These are phyloP conservation scores for Pythium plurisporium DNA, from an alignment of 352 stramenopile species.

Conservation along the genomic window DNA sequence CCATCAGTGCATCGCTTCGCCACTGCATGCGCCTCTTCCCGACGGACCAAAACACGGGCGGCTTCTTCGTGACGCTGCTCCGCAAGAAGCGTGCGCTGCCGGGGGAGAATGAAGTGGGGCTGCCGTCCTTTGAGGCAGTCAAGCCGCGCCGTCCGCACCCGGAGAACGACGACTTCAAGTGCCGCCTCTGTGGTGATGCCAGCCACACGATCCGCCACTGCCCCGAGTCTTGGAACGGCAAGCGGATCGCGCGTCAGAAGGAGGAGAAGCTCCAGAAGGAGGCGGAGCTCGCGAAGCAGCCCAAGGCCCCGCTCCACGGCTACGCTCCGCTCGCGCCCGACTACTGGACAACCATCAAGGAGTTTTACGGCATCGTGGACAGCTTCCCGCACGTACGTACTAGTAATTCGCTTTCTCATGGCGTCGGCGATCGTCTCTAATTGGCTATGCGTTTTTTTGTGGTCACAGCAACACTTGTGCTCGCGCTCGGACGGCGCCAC, in stretches of 20 bases:
- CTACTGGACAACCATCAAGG: constrained; percentile 51
- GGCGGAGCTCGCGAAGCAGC: constrained; percentile 5
- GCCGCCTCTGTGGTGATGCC: constrained; percentile 22
- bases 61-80: constrained; percentile 97
- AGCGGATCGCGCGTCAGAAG: constrained; percentile 23
- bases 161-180: constrained; percentile 27
- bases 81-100: constrained; percentile 59
- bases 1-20: constrained; percentile 41
- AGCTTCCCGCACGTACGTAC: constrained; percentile 44
- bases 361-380: constrained; percentile 67
- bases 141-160: constrained; percentile 17
- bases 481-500: constrained; percentile 59
- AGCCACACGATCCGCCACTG: constrained; percentile 40
- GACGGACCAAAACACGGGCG: constrained; percentile 96
- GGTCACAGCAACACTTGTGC: constrained; percentile 48
- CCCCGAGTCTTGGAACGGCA: constrained; percentile 28
- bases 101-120: constrained; percentile 28
- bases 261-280: constrained; percentile 15
- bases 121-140: constrained; percentile 40
- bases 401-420: too few relatives aligned
- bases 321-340: constrained; percentile 50
- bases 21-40: constrained; percentile 92
- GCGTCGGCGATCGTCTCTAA: not conserved
- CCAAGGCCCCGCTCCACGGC: constrained; percentile 28
- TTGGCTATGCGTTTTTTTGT: not conserved